Conservation (phyloP, 495 filamentous ascomycete genomes). For the Lasiosphaeria hispida region DNA sequence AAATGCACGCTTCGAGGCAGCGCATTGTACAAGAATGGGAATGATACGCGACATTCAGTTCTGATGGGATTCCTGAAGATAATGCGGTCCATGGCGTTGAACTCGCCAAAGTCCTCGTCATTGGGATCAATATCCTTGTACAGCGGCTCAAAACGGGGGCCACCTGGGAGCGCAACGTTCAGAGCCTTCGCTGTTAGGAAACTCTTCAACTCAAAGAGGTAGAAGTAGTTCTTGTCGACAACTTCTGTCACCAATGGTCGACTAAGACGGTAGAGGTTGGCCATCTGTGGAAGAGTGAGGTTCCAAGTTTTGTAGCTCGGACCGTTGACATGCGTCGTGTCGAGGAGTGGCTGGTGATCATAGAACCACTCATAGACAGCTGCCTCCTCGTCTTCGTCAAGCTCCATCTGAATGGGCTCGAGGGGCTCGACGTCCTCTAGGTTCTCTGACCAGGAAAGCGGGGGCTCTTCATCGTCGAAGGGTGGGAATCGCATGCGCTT, state of each 20-base stretch:
- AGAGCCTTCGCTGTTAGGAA: constrained; percentile 96
- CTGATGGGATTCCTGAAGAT: constrained; percentile 96
- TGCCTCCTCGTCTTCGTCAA: constrained; percentile 91
- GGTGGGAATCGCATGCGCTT: constrained; percentile 99
- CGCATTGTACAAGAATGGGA: constrained; percentile 94
- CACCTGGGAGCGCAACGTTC: constrained; percentile 95
- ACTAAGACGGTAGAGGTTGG: constrained; percentile 87
- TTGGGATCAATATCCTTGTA: constrained; percentile 99
- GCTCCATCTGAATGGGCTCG: constrained; percentile 98
- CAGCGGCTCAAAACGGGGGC: constrained; percentile 93
- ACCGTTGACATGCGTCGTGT: constrained; percentile 92
- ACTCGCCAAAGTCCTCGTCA: constrained; percentile 99
- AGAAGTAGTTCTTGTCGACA: constrained; percentile 94
- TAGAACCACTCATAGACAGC: constrained; percentile 97
- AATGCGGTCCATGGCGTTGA: constrained; percentile 99
- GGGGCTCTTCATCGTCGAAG: constrained; percentile 98
- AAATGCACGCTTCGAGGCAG: constrained; percentile 91
- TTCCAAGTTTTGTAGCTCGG: constrained; percentile 98
- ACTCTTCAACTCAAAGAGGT: constrained; percentile 95
- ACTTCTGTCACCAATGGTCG: constrained; percentile 88
- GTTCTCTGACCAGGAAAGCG: constrained; percentile 96
- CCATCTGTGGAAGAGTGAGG: constrained; percentile 91
- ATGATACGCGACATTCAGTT: constrained; percentile 93
- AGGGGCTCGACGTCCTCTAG: constrained; percentile 97
- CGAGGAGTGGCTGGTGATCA: constrained; percentile 86